These are phyloP conservation scores for Castanopsis chinensis DNA, from an alignment of 306 rosid genomes.

Conservation along the genomic window DNA sequence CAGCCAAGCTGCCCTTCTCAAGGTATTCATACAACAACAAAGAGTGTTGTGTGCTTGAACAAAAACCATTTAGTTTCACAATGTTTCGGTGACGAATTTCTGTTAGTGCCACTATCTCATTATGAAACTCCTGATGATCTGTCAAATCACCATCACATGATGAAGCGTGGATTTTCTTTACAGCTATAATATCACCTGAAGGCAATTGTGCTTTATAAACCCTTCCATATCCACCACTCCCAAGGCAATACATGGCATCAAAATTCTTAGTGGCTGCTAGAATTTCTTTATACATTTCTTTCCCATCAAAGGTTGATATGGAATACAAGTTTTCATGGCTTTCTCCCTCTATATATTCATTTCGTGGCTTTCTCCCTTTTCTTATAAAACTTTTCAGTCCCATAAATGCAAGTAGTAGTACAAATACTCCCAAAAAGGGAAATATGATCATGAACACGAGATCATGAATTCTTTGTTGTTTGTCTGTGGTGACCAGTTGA, in stretches of 20 bases:
- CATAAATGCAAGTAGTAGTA: background rate
- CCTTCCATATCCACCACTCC: conserved; percentile 27
- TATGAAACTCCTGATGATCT: conserved; percentile 15
- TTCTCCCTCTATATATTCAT: too few relatives aligned
- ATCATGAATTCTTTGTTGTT: background rate
- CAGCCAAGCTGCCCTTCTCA: conserved; percentile 4
- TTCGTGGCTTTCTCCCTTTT: background rate
- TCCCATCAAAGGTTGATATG: conserved; percentile 11
- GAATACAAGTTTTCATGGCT: background rate
- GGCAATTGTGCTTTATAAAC: conserved; percentile 21
- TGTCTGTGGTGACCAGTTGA: background rate
- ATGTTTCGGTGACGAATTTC: conserved; percentile 29
- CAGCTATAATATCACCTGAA: background rate
- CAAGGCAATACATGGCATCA: conserved; percentile 20
- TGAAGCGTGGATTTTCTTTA: conserved; percentile 8
- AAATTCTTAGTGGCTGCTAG: conserved; percentile 23
- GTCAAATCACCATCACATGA: background rate
- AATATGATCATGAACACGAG: background rate
- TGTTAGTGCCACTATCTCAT: conserved; percentile 19
- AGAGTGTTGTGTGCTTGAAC: background rate
- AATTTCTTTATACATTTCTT: conserved; percentile 15
- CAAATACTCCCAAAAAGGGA: background rate
- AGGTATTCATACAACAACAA: conserved; percentile 25
- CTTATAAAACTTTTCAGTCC: background rate
- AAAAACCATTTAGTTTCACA: conserved; percentile 22